phyloP scores from a whole-genome alignment of 805 yeast genomes.

The Trichomonascus vanleenenianus region DNA sequence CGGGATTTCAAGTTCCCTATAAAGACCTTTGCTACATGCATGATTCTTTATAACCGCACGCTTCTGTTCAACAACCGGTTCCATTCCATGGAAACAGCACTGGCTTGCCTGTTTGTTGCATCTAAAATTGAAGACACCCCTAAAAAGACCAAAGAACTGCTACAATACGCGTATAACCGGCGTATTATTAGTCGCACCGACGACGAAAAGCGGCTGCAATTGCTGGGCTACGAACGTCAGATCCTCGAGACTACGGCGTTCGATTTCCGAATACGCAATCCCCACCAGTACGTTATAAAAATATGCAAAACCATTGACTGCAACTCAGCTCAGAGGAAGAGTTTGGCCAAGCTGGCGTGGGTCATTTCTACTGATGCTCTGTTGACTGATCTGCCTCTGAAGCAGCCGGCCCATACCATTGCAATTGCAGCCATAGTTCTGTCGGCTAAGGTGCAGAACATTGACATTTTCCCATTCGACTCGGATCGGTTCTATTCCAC shows the following conservation, averaged over 20 bases:
- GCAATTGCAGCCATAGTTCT: conserved; percentile 62
- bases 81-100: conserved; percentile 41
- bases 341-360: conserved; percentile 56
- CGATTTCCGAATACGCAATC: conserved; percentile 64
- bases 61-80: conserved; percentile 45
- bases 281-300: conserved; percentile 61
- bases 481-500: conserved; percentile 17
- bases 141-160: conserved; percentile 61
- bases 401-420: conserved; percentile 66
- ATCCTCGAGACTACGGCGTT: conserved; percentile 71
- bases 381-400: conserved; percentile 59
- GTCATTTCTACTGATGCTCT: conserved; percentile 65
- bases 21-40: conserved; percentile 58
- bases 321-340: conserved; percentile 1
- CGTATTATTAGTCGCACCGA: conserved; percentile 12
- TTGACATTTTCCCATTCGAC: conserved; percentile 27
- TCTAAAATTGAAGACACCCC: conserved; percentile 79
- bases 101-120: conserved; percentile 62
- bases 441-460: conserved; percentile 42
- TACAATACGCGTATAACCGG: conserved; percentile 26
- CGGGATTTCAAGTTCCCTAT: conserved; percentile 38
- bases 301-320: conserved; percentile 35
- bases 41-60: conserved; percentile 65
- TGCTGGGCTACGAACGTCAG: conserved; percentile 59
- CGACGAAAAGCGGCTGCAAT: conserved; percentile 21